Evolutionary conservation across 805 yeast species (phyloP), one percentile per base, ranked within the genome.

Genomic region (Kodamaea neixiangensis): DNA sequence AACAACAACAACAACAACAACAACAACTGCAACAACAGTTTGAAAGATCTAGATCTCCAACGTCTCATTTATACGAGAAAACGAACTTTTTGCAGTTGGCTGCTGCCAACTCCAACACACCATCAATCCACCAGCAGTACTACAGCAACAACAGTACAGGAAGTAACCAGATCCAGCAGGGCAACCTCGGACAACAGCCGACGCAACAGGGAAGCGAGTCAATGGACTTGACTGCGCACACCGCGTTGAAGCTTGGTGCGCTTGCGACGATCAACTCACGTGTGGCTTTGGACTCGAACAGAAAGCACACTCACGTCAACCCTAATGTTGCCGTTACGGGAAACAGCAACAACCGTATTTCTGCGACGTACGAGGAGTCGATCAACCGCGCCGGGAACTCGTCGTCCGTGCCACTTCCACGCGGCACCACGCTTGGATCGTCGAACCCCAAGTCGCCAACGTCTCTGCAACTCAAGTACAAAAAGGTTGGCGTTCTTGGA

Each of bases 191-290:
- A 47, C 44, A 38, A 14, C 41, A 37, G 13, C 6, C 41, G 13
- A 17, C 39, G 20, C 35, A 48, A 40, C 47, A 38, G 47, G 40
- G 29, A 22, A 44, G 38, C 46, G 46, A 54, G 50, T 34, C 49
- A n/a, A 46, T 56, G 50, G 70, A 66, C 42, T 37, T 66, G 34
- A 61, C 66, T 40, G 62, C 71, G n/a, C 71, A 68, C 50, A 65
- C 70, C 13, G 79, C 81, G n/a, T 67, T 80, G 65, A 85, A 85
- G 61, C 68, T 85, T 55, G 86, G 87, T 4, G 89, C 89, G 0
- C 72, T 85, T 50, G 79, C 85, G 20, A 84, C 89, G 2, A 84
- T 83, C 54, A 81, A 81, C 64, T 76, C 79, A 6, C 65, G 88
- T 18, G 82, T 75, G 37, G 78, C 77, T 1, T 65, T 75, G 54